Evolutionary conservation across 2,329 filamentous ascomycete species (phyloP).

Genomic region (Aspergillus felis): DNA sequence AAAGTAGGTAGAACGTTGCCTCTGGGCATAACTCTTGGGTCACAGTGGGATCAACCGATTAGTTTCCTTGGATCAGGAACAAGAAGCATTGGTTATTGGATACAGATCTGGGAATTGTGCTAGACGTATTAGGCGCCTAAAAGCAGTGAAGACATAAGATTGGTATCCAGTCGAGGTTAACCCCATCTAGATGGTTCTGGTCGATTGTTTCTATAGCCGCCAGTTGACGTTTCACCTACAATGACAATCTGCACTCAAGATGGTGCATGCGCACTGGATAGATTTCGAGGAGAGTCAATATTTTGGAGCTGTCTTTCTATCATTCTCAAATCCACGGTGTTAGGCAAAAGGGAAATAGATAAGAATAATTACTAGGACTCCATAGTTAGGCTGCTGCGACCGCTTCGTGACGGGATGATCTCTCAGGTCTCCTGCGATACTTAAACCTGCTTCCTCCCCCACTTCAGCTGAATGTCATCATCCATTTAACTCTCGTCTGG

Average conservation of each 20-base stretch:
- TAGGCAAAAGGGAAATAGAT: background rate
- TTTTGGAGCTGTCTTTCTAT: background rate
- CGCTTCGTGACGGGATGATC: background rate
- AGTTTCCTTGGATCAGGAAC: constrained; percentile 8
- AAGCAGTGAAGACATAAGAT: background rate
- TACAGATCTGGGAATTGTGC: background rate
- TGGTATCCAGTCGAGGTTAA: background rate
- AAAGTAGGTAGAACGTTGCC: background rate
- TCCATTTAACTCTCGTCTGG: background rate
- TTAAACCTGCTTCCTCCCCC: constrained; percentile 4
- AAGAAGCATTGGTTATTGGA: background rate
- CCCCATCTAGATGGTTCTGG: background rate
- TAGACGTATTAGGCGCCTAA: background rate
- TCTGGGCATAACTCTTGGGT: constrained; percentile 3
- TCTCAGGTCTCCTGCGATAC: background rate
- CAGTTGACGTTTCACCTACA: background rate
- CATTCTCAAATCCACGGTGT: background rate
- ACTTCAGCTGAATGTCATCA: constrained; percentile 17
- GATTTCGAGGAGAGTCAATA: background rate
- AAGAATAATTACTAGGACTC: background rate
- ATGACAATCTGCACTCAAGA: background rate
- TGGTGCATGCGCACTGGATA: background rate
- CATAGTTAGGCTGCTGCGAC: background rate
- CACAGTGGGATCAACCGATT: constrained; percentile 12
- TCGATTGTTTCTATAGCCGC: background rate